A percentile compares a stretch with the other conserved stretches of the same genome.
Evolutionary conservation across 179 eudicot species (phyloP).

Genomic region (Silene coronaria): DNA sequence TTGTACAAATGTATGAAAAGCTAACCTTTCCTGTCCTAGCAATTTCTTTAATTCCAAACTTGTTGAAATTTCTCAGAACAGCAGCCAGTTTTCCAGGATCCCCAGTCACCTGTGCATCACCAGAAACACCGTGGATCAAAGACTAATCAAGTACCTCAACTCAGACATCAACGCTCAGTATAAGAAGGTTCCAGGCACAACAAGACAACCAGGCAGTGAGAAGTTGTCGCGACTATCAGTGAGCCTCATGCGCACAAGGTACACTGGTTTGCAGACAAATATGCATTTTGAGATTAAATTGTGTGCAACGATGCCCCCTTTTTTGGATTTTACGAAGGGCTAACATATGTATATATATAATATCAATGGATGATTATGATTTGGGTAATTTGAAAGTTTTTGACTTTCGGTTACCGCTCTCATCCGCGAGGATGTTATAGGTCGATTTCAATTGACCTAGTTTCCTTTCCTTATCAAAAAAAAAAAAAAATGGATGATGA

Average conservation of each 20-base stretch:
- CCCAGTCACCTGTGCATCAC: conserved; percentile 65
- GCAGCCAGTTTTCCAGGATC: conserved; percentile 95
- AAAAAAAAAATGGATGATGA: no score
- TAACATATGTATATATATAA: no score
- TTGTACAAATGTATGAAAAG: neutral
- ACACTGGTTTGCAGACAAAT: neutral
- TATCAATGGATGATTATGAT: no score
- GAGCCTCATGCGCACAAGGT: neutral
- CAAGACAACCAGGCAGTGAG: neutral
- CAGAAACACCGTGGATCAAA: neutral
- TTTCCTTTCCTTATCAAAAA: no score
- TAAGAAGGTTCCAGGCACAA: neutral
- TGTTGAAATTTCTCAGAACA: conserved; percentile 59
- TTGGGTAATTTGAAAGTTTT: no score
- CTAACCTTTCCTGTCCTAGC: conserved; percentile 92
- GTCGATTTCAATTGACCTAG: no score
- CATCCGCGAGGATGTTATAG: no score
- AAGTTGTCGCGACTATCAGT: no score
- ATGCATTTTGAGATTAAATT: neutral
- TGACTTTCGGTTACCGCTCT: no score
- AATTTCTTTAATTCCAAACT: conserved; percentile 84
- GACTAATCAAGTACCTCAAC: neutral
- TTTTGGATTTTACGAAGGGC: no score
- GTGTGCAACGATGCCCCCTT: neutral
- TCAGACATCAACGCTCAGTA: neutral